These are phyloP conservation scores for Ramalina intermedia DNA, from an alignment of 495 filamentous ascomycete species.

Conservation along the genomic window DNA sequence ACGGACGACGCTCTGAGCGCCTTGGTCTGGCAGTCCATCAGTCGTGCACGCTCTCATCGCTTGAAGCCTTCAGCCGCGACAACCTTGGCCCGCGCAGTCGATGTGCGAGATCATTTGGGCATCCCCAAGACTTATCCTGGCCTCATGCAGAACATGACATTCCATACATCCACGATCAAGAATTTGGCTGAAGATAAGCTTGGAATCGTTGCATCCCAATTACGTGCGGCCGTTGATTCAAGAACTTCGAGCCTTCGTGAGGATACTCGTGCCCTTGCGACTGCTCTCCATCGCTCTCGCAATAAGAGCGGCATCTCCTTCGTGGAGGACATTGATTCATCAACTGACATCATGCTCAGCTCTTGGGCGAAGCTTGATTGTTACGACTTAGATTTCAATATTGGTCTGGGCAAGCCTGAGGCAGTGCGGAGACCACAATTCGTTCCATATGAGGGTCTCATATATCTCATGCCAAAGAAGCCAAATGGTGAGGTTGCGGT, in stretches of 20 bases:
- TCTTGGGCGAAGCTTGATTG: slow-evolving; percentile 37
- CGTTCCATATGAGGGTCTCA: slow-evolving; percentile 28
- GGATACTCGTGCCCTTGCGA: slow-evolving; percentile 29
- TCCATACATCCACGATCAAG: slow-evolving; percentile 19
- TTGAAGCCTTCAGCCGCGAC: slow-evolving; percentile 17
- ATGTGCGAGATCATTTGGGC: slow-evolving; percentile 30
- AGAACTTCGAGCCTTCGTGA: slow-evolving; percentile 20
- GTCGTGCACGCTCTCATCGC: slow-evolving; percentile 27
- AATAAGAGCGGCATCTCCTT: slow-evolving; percentile 21
- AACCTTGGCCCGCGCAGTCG: slow-evolving; percentile 36
- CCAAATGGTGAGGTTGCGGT: slow-evolving; percentile 26
- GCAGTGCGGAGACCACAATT: slow-evolving; percentile 35
- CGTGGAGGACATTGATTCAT: slow-evolving; percentile 17
- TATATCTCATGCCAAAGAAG: slow-evolving; percentile 30
- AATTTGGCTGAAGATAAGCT: slow-evolving; percentile 22
- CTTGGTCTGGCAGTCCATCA: slow-evolving; percentile 37
- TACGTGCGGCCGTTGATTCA: slow-evolving; percentile 31
- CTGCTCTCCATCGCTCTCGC: slow-evolving; percentile 19
- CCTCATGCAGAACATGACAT: slow-evolving; percentile 28
- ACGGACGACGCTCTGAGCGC: slow-evolving; percentile 39
- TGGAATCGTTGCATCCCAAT: slow-evolving; percentile 25
- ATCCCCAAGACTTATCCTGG: slow-evolving; percentile 33
- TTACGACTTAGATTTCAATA: slow-evolving; percentile 33
- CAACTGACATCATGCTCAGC: slow-evolving; percentile 33
- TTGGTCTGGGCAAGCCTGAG: slow-evolving; percentile 33